Conservation (phyloP, 225 moss, liverwort and hornwort species). For the Marchantia paleacea region DNA sequence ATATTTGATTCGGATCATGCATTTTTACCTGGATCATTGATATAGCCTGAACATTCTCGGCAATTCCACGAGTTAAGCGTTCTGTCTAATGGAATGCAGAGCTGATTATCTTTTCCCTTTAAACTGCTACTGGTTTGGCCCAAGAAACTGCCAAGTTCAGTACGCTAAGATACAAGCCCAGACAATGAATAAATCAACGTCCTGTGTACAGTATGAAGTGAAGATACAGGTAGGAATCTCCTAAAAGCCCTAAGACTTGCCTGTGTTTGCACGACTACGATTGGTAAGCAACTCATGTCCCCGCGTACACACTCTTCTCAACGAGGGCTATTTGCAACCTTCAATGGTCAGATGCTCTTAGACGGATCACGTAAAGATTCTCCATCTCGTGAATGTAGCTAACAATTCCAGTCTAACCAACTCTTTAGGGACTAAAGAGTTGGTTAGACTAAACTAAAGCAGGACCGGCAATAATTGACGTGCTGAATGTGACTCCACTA, state of each 20-base stretch:
- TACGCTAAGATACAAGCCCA: not conserved
- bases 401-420: not conserved
- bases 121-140: not conserved
- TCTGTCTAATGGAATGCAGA: not conserved
- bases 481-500: not conserved
- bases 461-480: not conserved
- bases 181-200: not conserved
- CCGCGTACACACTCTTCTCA: not conserved
- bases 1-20: not conserved
- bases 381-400: not conserved
- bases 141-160: not conserved
- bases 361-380: not conserved
- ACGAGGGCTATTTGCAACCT: not conserved
- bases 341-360: not conserved
- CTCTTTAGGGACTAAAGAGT: no score
- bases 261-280: not conserved
- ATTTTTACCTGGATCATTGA: not conserved
- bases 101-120: not conserved
- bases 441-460: not conserved
- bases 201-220: not conserved
- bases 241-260: not conserved
- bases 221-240: not conserved
- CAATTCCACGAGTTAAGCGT: not conserved
- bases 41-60: not conserved
- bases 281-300: not conserved